Base-by-base conservation (phyloP, 2,329 filamentous ascomycete species). In the Pezicula rhizophila region DNA sequence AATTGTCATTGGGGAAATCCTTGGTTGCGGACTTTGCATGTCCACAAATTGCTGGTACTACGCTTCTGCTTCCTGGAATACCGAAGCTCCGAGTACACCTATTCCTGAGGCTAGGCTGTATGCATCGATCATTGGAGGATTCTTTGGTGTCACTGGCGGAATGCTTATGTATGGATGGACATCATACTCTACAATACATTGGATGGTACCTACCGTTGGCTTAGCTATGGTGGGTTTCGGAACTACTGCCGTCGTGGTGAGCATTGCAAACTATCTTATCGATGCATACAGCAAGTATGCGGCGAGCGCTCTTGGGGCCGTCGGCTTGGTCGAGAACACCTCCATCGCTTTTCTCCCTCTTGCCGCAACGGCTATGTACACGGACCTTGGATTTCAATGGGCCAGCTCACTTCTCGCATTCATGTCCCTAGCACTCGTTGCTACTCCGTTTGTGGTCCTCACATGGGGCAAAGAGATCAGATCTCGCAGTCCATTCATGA, bases 91-190 rank as follows among this genome's bases (percentile, higher is more conserved):
- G 0, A 64, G 64, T 14, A 51, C 53, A 3, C 67, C 68, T 11
- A 66, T 69, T 18, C 72, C 72, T 0, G 73, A 76, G 58, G 70
- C 70, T 0, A 63, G 72, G 10, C 62, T 75, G 0, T 74, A 74
- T 52, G 58, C 73, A 38, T 66, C 61, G 44, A 65, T 73, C 10
- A 62, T 67, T 2, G 70, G 62, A 1, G 70, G 69, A 2, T 71
- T 77, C 40, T 26, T 75, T 25, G 72, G 72, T 2, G 87, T 91
- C 35, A 87, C 89, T 4, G 72, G 86, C 47, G 87, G 87, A 11
- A 70, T 96, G 17, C 95, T 96, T 66, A 87, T 87, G 69, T 95
- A 95, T 68, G 88, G 80, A 12, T 95, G 88, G 85, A 89, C 86
- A 5, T 84, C 85, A n/a, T 89, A 82, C 63, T 67, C 82, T 3